Percentiles rank a stretch among this genome's conserved stretches.
These are phyloP conservation scores for Globisporangium paroecandrum DNA, from an alignment of 352 stramenopile genomes.

Conservation along the genomic window DNA sequence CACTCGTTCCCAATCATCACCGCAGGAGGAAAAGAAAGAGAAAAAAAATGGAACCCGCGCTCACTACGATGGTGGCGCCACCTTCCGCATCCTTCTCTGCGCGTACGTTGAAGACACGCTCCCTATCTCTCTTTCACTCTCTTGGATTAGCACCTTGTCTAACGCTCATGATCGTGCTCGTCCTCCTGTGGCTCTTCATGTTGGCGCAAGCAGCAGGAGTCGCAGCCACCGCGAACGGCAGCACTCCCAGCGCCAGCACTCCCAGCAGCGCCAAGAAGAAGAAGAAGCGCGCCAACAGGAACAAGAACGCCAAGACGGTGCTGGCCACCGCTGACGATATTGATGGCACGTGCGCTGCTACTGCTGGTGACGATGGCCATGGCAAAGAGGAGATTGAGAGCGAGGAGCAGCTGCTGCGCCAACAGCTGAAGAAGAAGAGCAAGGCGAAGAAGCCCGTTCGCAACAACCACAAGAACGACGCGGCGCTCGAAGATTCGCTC, in stretches of 20 bases:
- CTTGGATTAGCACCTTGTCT: background rate
- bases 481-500: conserved; percentile 11
- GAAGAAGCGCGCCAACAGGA: conserved; percentile 13
- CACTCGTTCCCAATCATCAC: background rate
- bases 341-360: background rate
- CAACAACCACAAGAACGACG: conserved; percentile 10
- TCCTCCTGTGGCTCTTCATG: conserved; percentile 12
- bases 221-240: background rate
- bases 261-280: conserved; percentile 9
- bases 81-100: background rate
- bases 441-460: conserved; percentile 3
- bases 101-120: background rate
- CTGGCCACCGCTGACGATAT: background rate
- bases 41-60: background rate
- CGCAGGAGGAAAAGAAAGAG: background rate
- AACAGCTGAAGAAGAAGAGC: conserved; percentile 5
- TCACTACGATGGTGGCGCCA: background rate
- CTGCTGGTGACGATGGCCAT: conserved; percentile 11
- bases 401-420: conserved; percentile 11
- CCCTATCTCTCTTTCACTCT: background rate
- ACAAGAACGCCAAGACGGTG: conserved; percentile 2
- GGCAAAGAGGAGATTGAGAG: conserved; percentile 13
- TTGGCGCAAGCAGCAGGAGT: background rate
- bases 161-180: conserved; percentile 13
- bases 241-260: background rate